Percentiles rank a stretch among this genome's conserved stretches.
These are phyloP conservation scores for Laguncularia racemosa DNA, from an alignment of 345 rosid genomes.

Conservation along the genomic window DNA sequence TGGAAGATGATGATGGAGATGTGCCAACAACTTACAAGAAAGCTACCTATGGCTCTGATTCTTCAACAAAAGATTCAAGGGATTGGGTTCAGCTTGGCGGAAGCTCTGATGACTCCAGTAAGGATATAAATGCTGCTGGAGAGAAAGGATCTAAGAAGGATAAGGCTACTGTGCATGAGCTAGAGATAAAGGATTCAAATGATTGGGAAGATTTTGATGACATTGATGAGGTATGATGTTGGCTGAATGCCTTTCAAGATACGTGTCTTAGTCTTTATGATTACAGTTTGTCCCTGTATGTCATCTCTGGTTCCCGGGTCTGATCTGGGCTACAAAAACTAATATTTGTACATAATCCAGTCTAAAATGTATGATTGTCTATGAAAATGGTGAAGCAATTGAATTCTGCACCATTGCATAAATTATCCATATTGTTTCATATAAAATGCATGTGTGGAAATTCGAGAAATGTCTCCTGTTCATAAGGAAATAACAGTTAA, in stretches of 20 bases:
- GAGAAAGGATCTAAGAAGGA: slow-evolving; percentile 22
- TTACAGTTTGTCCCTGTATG: slow-evolving; percentile 20
- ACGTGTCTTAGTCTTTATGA: slow-evolving; percentile 12
- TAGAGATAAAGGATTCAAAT: slow-evolving; percentile 47
- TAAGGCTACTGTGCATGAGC: slow-evolving; percentile 34
- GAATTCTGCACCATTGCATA: too few species aligned
- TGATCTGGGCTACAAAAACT: slow-evolving; percentile 17
- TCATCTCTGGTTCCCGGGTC: slow-evolving; percentile 18
- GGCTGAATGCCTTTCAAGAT: background rate
- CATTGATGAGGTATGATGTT: slow-evolving; percentile 38
- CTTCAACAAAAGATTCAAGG: slow-evolving; percentile 47
- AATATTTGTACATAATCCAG: slow-evolving; percentile 37
- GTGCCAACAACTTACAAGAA: slow-evolving; percentile 40
- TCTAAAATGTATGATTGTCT: slow-evolving; percentile 3
- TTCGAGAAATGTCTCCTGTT: too few species aligned
- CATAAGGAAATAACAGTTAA: too few species aligned
- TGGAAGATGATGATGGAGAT: slow-evolving; percentile 80
- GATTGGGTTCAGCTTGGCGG: slow-evolving; percentile 59
- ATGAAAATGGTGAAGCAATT: background rate
- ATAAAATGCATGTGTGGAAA: too few species aligned
- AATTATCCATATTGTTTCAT: too few species aligned
- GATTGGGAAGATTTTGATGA: slow-evolving; percentile 71
- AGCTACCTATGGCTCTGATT: slow-evolving; percentile 37
- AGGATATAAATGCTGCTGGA: slow-evolving; percentile 28
- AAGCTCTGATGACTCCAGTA: slow-evolving; percentile 36